Evolutionary conservation across 768 basidiomycete genomes (phyloP).

Genomic region (Lyophyllum atratum): DNA sequence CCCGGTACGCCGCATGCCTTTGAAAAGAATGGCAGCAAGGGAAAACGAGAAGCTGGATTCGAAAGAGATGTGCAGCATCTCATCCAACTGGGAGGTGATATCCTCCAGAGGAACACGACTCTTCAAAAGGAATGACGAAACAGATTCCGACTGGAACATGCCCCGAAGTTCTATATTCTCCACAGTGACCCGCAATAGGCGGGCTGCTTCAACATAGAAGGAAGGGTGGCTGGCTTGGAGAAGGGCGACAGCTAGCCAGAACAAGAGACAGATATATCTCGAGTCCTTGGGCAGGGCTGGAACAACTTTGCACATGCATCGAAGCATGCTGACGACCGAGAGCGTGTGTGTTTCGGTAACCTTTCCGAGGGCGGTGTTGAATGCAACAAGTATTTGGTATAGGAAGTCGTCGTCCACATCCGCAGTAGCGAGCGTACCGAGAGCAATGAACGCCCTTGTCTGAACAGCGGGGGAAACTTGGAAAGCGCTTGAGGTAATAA

Average conservation of each 20-base stretch:
- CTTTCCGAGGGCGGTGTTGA: conserved; percentile 69
- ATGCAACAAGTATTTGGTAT: conserved; percentile 90
- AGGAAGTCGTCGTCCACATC: conserved; percentile 93
- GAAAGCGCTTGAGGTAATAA: conserved; percentile 87
- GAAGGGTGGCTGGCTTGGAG: conserved; percentile 76
- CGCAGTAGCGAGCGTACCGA: conserved; percentile 78
- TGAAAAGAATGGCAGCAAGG: conserved; percentile 81
- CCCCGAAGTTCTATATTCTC: conserved; percentile 65
- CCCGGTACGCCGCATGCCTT: conserved; percentile 73
- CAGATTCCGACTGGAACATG: conserved; percentile 53
- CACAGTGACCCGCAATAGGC: conserved; percentile 65
- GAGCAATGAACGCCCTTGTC: conserved; percentile 80
- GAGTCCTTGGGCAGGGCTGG: conserved; percentile 69
- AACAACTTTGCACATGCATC: conserved; percentile 79
- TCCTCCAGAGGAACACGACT: conserved; percentile 67
- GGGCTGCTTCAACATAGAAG: conserved; percentile 69
- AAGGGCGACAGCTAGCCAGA: conserved; percentile 88
- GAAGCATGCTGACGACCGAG: conserved; percentile 84
- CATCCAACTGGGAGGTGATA: conserved; percentile 70
- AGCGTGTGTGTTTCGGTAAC: conserved; percentile 70
- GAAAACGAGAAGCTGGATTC: conserved; percentile 80
- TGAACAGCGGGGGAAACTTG: conserved; percentile 89
- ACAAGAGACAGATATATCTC: conserved; percentile 71
- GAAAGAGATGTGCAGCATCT: conserved; percentile 74
- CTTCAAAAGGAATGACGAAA: conserved; percentile 62